Conservation (phyloP, 176 grass and related monocot species). For the Zea luxurians region DNA sequence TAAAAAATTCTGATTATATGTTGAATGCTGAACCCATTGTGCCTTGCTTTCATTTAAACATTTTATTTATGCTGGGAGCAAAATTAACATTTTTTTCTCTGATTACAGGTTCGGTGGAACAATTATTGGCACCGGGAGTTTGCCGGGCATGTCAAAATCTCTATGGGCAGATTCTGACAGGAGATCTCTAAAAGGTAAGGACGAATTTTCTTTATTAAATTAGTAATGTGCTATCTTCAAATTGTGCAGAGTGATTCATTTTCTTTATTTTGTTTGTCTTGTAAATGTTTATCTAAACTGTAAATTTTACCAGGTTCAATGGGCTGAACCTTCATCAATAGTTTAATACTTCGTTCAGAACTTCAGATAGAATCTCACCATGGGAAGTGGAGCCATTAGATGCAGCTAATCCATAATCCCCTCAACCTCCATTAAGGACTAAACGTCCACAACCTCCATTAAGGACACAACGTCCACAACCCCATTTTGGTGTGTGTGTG, state of each 20-base stretch:
- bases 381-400: constrained; percentile 88
- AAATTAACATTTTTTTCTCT: constrained; percentile 29
- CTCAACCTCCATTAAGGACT: constrained; percentile 57
- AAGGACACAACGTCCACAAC: too few relatives aligned
- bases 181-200: constrained; percentile 88
- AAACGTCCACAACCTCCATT: constrained; percentile 68
- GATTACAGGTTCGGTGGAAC: constrained; percentile 90
- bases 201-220: constrained; percentile 14
- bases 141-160: constrained; percentile 48
- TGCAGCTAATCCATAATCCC: constrained; percentile 45
- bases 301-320: constrained; percentile 73
- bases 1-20: too few relatives aligned
- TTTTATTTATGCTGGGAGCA: constrained; percentile 12
- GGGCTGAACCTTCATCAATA: constrained; percentile 89
- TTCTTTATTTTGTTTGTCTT: constrained; percentile 21
- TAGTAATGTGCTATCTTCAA: neutral
- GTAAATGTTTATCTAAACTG: constrained; percentile 11
- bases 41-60: too few relatives aligned
- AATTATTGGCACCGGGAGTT: constrained; percentile 68
- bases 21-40: too few relatives aligned
- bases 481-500: neutral
- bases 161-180: constrained; percentile 79
- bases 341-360: too few relatives aligned
- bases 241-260: constrained; percentile 12
- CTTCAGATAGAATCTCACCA: constrained; percentile 79